phyloP scores from a whole-genome alignment of 108 stramenopile genomes.

The Asterionellopsis glacialis region DNA sequence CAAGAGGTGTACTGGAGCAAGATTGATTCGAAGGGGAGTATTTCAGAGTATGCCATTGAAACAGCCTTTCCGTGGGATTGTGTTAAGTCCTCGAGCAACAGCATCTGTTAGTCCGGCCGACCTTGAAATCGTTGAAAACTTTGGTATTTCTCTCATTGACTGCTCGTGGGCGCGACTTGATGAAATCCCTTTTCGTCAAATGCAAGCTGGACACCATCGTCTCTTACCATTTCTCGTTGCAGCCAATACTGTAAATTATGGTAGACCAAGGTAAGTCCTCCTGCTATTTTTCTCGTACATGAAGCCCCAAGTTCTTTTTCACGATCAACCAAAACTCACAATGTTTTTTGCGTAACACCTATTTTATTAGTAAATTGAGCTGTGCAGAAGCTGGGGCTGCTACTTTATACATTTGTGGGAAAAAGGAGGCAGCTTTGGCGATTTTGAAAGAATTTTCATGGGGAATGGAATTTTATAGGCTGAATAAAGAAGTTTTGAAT shows the following conservation, averaged over 20 bases:
- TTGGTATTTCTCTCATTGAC: conserved; percentile 93
- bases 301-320: too few species aligned
- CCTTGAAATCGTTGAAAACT: conserved; percentile 51
- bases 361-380: conserved; percentile 43
- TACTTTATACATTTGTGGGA: conserved; percentile 90
- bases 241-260: conserved; percentile 98
- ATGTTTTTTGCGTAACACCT: too few species aligned
- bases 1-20: conserved; percentile 94
- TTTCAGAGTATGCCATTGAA: conserved; percentile 75
- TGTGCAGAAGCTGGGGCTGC: conserved; percentile 90
- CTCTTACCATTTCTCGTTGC: conserved; percentile 97
- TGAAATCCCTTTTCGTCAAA: conserved; percentile 91
- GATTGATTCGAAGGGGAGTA: conserved; percentile 74
- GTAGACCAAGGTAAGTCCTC: conserved; percentile 52
- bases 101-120: conserved; percentile 90
- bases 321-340: too few species aligned
- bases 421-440: conserved; percentile 72
- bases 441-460: conserved; percentile 93
- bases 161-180: conserved; percentile 95
- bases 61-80: conserved; percentile 90
- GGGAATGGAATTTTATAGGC: conserved; percentile 89
- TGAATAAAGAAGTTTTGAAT: conserved; percentile 86
- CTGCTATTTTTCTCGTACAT: too few species aligned
- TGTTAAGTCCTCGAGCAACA: conserved; percentile 88
- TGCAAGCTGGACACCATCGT: conserved; percentile 92